phyloP scores from a whole-genome alignment of 495 filamentous ascomycete genomes.

The Annulohypoxylon moriforme region DNA sequence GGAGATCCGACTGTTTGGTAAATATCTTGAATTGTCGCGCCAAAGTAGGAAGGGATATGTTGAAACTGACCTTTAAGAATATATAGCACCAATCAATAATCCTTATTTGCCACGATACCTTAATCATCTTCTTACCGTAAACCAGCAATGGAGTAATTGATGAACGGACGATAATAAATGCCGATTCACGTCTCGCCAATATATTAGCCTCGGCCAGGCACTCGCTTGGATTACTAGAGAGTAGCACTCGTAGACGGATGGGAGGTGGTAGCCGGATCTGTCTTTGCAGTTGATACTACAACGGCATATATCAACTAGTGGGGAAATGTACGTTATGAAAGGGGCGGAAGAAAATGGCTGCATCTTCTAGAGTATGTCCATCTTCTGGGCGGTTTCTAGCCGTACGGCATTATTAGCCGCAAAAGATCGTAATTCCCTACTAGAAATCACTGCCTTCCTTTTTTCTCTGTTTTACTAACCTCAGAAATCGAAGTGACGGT shows the following conservation, averaged over 20 bases:
- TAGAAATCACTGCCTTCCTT: no score
- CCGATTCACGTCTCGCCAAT: not conserved
- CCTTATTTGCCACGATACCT: not conserved
- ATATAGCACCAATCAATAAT: not conserved
- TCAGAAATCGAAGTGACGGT: not conserved
- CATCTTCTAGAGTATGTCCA: not conserved
- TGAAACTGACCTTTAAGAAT: not conserved
- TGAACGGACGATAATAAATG: not conserved
- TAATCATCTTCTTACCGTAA: not conserved
- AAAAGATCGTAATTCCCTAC: no score
- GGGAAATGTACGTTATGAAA: not conserved
- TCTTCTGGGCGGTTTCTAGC: not conserved
- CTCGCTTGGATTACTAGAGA: not conserved
- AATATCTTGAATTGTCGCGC: not conserved
- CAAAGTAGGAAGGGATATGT: not conserved
- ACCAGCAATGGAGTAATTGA: not conserved
- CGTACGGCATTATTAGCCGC: not conserved
- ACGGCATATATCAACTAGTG: not conserved
- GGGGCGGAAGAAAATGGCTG: not conserved
- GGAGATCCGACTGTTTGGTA: not conserved
- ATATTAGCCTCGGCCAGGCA: not conserved
- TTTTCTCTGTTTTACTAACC: not conserved
- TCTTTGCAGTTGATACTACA: not conserved
- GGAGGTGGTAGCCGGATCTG: not conserved
- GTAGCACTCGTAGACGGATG: not conserved